phyloP scores from a whole-genome alignment of 2,329 filamentous ascomycete species.

The Cytospora paraplurivora region DNA sequence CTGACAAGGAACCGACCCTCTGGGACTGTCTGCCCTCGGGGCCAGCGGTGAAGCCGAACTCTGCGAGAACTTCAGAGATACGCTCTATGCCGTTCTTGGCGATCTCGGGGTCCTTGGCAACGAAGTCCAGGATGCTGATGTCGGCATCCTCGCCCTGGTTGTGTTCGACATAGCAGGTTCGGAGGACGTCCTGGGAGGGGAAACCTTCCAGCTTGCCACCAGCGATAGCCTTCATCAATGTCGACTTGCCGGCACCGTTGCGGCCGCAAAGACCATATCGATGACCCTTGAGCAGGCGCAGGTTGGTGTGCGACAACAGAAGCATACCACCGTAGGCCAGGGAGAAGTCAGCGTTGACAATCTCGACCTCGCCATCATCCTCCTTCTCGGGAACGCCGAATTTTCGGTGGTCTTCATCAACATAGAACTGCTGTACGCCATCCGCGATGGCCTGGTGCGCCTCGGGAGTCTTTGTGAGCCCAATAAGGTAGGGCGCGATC shows the following conservation, averaged over 20 bases:
- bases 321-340: constrained; percentile 98
- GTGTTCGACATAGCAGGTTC: constrained; percentile 98
- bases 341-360: constrained; percentile 97
- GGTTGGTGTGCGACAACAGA: constrained; percentile 90
- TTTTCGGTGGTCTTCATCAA: constrained; percentile 84
- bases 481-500: constrained; percentile 74
- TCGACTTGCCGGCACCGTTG: constrained; percentile 98
- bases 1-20: constrained; percentile 90
- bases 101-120: constrained; percentile 85
- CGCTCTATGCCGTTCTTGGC: constrained; percentile 74
- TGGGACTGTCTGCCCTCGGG: constrained; percentile 86
- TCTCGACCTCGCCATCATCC: constrained; percentile 90
- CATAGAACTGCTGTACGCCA: constrained; percentile 74
- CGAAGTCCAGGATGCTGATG: constrained; percentile 92
- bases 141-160: constrained; percentile 98
- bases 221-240: constrained; percentile 94
- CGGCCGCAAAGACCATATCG: constrained; percentile 95
- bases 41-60: constrained; percentile 92
- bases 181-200: constrained; percentile 85
- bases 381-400: constrained; percentile 83
- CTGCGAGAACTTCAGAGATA: constrained; percentile 79
- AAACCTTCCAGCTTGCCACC: constrained; percentile 97
- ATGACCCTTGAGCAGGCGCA: constrained; percentile 92
- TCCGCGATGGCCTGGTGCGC: constrained; percentile 66
- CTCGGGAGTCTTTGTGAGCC: constrained; percentile 64